These are phyloP conservation scores for Fusarium secorum DNA, from an alignment of 2,329 filamentous ascomycete genomes.

Conservation along the genomic window DNA sequence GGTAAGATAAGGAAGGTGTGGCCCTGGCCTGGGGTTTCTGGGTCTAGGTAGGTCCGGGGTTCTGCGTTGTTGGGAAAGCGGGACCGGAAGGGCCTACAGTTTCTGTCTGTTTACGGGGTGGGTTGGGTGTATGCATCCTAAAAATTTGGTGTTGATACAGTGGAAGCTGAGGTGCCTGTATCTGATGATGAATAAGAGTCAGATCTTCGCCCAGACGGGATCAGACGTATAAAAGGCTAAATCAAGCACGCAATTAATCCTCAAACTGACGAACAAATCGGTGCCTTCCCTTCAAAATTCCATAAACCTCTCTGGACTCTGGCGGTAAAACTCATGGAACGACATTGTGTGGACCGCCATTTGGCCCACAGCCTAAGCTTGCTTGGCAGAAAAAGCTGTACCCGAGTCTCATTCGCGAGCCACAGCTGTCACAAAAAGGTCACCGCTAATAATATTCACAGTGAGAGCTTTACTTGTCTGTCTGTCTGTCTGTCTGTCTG, in stretches of 20 bases:
- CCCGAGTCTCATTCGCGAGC: constrained; percentile 9
- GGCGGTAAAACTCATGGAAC: constrained; percentile 25
- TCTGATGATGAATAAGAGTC: not conserved
- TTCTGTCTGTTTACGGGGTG: not conserved
- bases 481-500: not conserved
- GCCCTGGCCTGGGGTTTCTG: not conserved
- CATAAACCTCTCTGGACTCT: not conserved
- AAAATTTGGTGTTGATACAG: constrained; percentile 17
- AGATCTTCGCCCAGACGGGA: not conserved
- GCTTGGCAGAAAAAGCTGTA: constrained; percentile 22
- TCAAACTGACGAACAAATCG: not conserved
- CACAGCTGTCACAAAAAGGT: not conserved
- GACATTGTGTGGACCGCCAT: constrained; percentile 25
- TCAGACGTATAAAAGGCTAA: not conserved
- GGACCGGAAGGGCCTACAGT: constrained; percentile 32
- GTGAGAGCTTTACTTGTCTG: not conserved
- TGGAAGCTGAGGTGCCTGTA: not conserved
- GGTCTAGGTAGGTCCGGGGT: not conserved
- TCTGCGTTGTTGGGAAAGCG: constrained; percentile 34
- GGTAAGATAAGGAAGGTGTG: constrained; percentile 25
- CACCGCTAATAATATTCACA: constrained; percentile 6
- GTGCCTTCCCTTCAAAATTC: fast-evolving
- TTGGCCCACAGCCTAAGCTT: constrained; percentile 10
- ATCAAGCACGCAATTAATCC: not conserved
- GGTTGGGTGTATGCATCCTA: constrained; percentile 12